phyloP scores from a whole-genome alignment of 2,329 filamentous ascomycete species.

The Chaetomiaceae sp. region DNA sequence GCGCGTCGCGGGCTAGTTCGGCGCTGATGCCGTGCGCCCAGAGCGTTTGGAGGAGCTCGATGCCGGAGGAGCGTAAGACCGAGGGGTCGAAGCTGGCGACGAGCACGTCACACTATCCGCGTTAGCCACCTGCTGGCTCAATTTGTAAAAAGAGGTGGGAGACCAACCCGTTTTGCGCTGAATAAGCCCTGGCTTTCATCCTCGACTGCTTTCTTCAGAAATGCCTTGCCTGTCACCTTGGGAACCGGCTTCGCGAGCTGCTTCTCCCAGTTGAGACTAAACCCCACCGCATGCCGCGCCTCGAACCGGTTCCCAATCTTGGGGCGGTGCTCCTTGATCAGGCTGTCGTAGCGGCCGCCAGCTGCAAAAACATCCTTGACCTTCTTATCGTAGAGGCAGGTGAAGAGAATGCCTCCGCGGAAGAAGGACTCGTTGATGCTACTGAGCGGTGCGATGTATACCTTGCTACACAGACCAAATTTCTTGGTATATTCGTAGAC shows the following conservation, averaged over 20 bases:
- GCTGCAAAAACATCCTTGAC: constrained; percentile 84
- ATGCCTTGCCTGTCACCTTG: constrained; percentile 47
- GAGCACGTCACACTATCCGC: constrained; percentile 71
- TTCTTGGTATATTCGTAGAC: constrained; percentile 72
- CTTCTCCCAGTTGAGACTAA: constrained; percentile 85
- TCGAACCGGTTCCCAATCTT: constrained; percentile 58
- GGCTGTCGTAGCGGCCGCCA: constrained; percentile 84
- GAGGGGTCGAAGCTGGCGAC: constrained; percentile 81
- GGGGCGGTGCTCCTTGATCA: constrained; percentile 80
- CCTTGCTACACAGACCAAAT: constrained; percentile 69
- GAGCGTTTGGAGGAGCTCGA: constrained; percentile 72
- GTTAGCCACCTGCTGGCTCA: constrained; percentile 14
- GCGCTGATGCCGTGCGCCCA: constrained; percentile 84
- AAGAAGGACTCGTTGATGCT: constrained; percentile 93
- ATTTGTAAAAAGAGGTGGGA: not conserved
- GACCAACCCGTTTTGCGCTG: constrained; percentile 57
- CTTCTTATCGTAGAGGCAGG: constrained; percentile 83
- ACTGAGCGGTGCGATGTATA: constrained; percentile 80
- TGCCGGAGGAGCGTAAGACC: constrained; percentile 68
- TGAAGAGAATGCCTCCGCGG: constrained; percentile 77
- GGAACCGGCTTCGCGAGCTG: constrained; percentile 64
- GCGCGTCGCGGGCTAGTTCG: constrained; percentile 76
- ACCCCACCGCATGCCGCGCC: constrained; percentile 80
- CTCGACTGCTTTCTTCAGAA: constrained; percentile 62
- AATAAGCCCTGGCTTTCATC: constrained; percentile 59